Conservation (phyloP, 2,329 filamentous ascomycete species). For the Aureobasidium sp. region DNA sequence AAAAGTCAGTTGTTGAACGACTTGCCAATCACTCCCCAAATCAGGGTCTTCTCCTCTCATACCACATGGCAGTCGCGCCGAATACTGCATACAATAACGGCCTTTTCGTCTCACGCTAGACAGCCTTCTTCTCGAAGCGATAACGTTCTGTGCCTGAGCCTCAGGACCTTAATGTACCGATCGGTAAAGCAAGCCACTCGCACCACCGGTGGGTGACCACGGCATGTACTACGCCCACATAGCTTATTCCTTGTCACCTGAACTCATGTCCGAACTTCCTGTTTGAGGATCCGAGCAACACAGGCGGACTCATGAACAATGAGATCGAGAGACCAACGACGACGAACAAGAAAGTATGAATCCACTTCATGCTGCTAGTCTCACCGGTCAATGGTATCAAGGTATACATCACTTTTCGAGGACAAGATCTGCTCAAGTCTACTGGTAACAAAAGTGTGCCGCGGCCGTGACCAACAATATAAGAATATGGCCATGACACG, state of each 20-base stretch:
- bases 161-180: background rate
- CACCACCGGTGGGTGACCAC: background rate
- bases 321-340: background rate
- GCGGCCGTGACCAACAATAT: background rate
- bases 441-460: background rate
- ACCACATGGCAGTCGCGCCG: constrained; percentile 2
- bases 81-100: background rate
- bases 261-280: background rate
- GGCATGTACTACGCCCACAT: background rate
- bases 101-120: background rate
- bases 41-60: background rate
- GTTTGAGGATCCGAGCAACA: background rate
- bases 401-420: background rate
- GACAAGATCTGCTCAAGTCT: background rate
- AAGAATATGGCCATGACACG: background rate
- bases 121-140: background rate
- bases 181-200: background rate
- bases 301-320: background rate
- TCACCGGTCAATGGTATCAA: background rate
- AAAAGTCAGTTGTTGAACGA: background rate
- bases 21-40: background rate
- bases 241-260: background rate
- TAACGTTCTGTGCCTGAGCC: background rate
- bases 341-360: background rate
- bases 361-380: background rate